Evolutionary conservation across 305 asterid species (phyloP), one percentile per base, ranked within the genome.

Genomic region (Solanum chacoense): DNA sequence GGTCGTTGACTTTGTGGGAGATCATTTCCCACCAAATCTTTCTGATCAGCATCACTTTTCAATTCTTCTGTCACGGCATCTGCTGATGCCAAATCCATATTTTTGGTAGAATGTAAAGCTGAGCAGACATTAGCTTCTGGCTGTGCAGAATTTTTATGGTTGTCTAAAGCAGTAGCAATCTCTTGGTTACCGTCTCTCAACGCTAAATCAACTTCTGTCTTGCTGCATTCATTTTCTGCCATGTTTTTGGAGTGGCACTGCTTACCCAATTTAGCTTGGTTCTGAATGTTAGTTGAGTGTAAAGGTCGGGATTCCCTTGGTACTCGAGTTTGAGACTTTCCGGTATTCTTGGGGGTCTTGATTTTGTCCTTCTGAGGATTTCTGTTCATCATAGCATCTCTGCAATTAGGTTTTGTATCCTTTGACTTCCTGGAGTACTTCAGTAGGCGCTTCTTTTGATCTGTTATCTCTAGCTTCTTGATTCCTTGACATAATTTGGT

Each of bases 391-490:
- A 89, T 88, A 59, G 94, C 76, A 71, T 90, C 69, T 38, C 32
- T 16, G 24, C 87, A 37, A 89, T 89, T 86, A 45, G 59, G 29
- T 38, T 88, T 76, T 85, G 72, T 73, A 37, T 85, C 91, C 91
- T 91, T 92, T 8, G 91, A 88, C 72, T 92, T 94, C 78, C 90
- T 88, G 42, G 95, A 91, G 91, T 63, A 87, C 37, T 89, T 93
- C 90, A 93, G 86, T 24, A 86, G 87, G n/a, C 88, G 91, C 88
- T 95, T 95, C 89, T 88, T 94, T 91, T 94, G 95, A 84, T 94
- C 95, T 12, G 96, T 90, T 79, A 95, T 91, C 92, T 95, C 96
- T 67, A 96, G 95, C 93, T 89, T 96, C 88, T 93, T 93, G 95
- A 93, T 92, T 86, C 94, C 94, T 86, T 93, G 93, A 77, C 96